A percentile compares a stretch with the other conserved stretches of the same genome.
Conservation (phyloP, 805 yeast species). For the Myxozyma geophila region DNA sequence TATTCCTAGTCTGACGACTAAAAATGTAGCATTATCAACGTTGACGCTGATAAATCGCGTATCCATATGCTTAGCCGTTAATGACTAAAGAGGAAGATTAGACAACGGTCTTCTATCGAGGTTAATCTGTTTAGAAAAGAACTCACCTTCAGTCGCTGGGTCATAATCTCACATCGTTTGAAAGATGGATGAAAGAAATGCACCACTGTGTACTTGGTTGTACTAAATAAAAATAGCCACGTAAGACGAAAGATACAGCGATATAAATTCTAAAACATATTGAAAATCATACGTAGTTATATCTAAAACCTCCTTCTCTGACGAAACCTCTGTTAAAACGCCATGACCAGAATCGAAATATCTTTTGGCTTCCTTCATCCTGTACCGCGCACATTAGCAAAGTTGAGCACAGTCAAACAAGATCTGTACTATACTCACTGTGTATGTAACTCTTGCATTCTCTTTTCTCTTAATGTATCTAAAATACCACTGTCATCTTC, state of each 20-base stretch:
- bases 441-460: constrained; percentile 61
- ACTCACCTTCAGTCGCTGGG: constrained; percentile 46
- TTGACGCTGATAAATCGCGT: constrained; percentile 58
- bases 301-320: constrained; percentile 63
- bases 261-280: neutral
- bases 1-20: constrained; percentile 64
- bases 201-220: constrained; percentile 52
- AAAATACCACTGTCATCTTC: constrained; percentile 57
- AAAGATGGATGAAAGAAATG: constrained; percentile 70
- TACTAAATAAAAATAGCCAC: neutral
- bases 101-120: neutral
- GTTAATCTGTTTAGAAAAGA: neutral
- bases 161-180: constrained; percentile 63
- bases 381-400: constrained; percentile 39
- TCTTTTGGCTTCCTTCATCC: constrained; percentile 46
- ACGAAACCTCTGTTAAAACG: constrained; percentile 43
- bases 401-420: constrained; percentile 30
- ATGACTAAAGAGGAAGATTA: constrained; percentile 37
- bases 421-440: constrained; percentile 39
- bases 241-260: neutral
- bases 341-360: constrained; percentile 53
- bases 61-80: constrained; percentile 64
- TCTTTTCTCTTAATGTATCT: constrained; percentile 61
- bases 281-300: constrained; percentile 48
- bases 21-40: constrained; percentile 72